These are phyloP conservation scores for Litsea cubeba DNA, from an alignment of 164 flowering plant genomes.

Conservation along the genomic window DNA sequence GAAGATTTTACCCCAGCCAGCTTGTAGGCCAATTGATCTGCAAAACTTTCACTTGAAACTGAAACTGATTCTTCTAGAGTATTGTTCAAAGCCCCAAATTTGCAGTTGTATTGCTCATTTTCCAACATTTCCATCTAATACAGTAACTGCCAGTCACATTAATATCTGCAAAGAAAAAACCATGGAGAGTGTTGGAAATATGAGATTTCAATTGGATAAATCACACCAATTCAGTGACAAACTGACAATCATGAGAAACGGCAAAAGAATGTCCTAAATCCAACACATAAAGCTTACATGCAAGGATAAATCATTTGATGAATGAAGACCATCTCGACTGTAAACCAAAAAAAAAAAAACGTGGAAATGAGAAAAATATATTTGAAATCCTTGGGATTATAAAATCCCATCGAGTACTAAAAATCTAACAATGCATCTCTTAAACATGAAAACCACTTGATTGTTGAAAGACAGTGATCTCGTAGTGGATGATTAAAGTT, in stretches of 20 bases:
- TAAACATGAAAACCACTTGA: background rate
- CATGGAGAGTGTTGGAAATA: background rate
- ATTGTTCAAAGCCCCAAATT: conserved; percentile 3
- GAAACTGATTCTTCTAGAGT: conserved; percentile 9
- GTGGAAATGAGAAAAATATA: background rate
- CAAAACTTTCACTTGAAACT: conserved; percentile 13
- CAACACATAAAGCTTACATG: too few relatives aligned
- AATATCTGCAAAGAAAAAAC: background rate
- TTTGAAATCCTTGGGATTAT: background rate
- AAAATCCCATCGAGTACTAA: background rate
- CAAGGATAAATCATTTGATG: background rate
- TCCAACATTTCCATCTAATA: conserved; percentile 13
- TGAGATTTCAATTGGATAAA: background rate
- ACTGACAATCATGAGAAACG: background rate
- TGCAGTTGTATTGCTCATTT: conserved; percentile 9
- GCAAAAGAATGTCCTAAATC: background rate
- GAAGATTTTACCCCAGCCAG: conserved; percentile 23
- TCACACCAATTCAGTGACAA: too few relatives aligned
- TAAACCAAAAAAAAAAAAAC: background rate
- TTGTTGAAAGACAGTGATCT: background rate
- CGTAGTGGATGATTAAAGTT: background rate
- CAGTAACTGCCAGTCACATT: conserved; percentile 8
- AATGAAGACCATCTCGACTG: background rate
- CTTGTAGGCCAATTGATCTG: conserved; percentile 16
- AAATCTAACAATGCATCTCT: background rate